Evolutionary conservation across 2,329 filamentous ascomycete genomes (phyloP).

Genomic region (Cadophora malorum): DNA sequence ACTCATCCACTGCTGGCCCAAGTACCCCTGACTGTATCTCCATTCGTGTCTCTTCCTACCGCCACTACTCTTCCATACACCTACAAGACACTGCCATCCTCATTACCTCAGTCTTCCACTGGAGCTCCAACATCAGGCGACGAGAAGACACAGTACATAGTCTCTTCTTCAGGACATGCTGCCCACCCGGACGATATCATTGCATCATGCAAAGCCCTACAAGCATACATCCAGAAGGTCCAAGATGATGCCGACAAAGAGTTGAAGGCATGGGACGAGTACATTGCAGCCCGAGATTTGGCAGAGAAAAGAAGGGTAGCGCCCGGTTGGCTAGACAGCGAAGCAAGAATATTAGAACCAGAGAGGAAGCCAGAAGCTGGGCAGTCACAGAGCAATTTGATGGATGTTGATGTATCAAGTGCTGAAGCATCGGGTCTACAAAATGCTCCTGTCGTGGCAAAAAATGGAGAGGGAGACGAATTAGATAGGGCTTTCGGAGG

Average conservation of each 20-base stretch:
- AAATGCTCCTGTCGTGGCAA: conserved; percentile 48
- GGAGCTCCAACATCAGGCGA: conserved; percentile 52
- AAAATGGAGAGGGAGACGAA: conserved; percentile 56
- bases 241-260: conserved; percentile 71
- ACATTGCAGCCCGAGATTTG: conserved; percentile 68
- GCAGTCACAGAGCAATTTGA: conserved; percentile 37
- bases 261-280: conserved; percentile 73
- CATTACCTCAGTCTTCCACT: conserved; percentile 76
- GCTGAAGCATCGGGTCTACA: conserved; percentile 42
- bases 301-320: conserved; percentile 82
- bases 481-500: conserved; percentile 60
- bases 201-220: conserved; percentile 78
- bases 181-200: conserved; percentile 89
- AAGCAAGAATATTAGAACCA: conserved; percentile 72
- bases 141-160: conserved; percentile 74
- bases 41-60: conserved; percentile 88
- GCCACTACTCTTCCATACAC: conserved; percentile 94
- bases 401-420: conserved; percentile 44
- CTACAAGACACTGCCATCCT: conserved; percentile 88
- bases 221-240: conserved; percentile 74
- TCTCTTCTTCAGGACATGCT: conserved; percentile 78
- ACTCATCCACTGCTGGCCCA: conserved; percentile 90
- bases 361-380: conserved; percentile 53
- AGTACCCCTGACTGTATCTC: conserved; percentile 90
- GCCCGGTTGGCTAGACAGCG: conserved; percentile 81